These are phyloP conservation scores for Apophysomyces sp. DNA, from an alignment of 371 early-diverging fungal genomes.

Conservation along the genomic window DNA sequence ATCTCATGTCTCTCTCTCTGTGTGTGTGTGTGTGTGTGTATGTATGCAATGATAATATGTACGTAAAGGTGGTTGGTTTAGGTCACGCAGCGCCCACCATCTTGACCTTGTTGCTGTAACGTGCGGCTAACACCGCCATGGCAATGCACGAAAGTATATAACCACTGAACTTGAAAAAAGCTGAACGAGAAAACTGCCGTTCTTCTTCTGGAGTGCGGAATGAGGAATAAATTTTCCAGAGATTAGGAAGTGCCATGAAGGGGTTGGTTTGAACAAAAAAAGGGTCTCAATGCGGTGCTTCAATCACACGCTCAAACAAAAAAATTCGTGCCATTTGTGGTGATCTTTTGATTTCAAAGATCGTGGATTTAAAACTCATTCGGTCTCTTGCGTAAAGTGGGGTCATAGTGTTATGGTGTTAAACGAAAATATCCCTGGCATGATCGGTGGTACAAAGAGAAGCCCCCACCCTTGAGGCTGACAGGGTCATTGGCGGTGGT, in stretches of 20 bases:
- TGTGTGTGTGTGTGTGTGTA: neutral
- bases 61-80: neutral
- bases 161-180: constrained; percentile 78
- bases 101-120: constrained; percentile 31
- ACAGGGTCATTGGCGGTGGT: neutral
- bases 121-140: constrained; percentile 66
- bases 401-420: too few relatives aligned
- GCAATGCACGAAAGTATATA: constrained; percentile 68
- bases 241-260: constrained; percentile 65
- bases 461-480: too few relatives aligned
- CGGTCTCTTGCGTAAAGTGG: too few relatives aligned
- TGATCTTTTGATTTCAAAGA: too few relatives aligned
- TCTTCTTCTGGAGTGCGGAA: constrained; percentile 81
- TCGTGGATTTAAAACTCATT: too few relatives aligned
- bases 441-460: too few relatives aligned
- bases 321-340: too few relatives aligned
- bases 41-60: neutral
- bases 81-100: constrained; percentile 10
- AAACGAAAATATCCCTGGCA: too few relatives aligned
- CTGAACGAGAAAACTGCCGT: constrained; percentile 68
- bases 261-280: neutral
- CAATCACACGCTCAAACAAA: too few relatives aligned
- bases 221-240: constrained; percentile 73
- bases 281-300: neutral
- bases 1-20: too few relatives aligned